Percentiles rank a stretch among this genome's conserved stretches.
Conservation (phyloP, 345 rosid species). For the Euphorbia tirucalli region DNA sequence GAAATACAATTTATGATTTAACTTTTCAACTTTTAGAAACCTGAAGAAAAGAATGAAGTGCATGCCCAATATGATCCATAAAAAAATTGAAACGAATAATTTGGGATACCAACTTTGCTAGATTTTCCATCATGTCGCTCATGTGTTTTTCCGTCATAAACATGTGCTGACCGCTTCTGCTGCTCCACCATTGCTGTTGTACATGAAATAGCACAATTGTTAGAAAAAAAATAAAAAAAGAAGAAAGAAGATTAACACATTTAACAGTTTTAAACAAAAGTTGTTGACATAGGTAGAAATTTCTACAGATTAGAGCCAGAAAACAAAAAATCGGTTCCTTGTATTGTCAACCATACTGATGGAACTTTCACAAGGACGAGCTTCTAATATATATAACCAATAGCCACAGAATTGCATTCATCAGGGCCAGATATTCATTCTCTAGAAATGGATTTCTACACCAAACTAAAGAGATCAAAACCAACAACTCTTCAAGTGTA, state of each 20-base stretch:
- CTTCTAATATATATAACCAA: no score
- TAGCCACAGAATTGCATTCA: not conserved
- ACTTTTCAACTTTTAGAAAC: not conserved
- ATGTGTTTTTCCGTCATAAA: slow-evolving; percentile 61
- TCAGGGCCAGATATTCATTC: not conserved
- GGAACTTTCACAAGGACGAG: not conserved
- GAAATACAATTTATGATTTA: not conserved
- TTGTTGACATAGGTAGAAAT: not conserved
- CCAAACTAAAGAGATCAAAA: not conserved
- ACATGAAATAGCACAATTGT: slow-evolving; percentile 13
- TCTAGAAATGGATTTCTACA: not conserved
- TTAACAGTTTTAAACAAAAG: not conserved
- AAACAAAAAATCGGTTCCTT: not conserved
- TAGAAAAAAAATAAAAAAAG: not conserved
- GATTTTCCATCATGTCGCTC: slow-evolving; percentile 52
- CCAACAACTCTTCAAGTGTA: not conserved
- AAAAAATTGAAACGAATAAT: slow-evolving; percentile 16
- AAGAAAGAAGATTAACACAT: not conserved
- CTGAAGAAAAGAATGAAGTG: not conserved
- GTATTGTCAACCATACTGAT: not conserved
- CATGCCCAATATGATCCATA: slow-evolving; percentile 9
- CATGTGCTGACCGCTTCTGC: slow-evolving; percentile 45
- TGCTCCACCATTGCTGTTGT: slow-evolving; percentile 43
- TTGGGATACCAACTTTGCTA: slow-evolving; percentile 60
- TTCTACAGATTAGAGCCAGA: slow-evolving; percentile 1